Evolutionary conservation across 164 flowering plant genomes (phyloP).

Genomic region (Santalum album): DNA sequence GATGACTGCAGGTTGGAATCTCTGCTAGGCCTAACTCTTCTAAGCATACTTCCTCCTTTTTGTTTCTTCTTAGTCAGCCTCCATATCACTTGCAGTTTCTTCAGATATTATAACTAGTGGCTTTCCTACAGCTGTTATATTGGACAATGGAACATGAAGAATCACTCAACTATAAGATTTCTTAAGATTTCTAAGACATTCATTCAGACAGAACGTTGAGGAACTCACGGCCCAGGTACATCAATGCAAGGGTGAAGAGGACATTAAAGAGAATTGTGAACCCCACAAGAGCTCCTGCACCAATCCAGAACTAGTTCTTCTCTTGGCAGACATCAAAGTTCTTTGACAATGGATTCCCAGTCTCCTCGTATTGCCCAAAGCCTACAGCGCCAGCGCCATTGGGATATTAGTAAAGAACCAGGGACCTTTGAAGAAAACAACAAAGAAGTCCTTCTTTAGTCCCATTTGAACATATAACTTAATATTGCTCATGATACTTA

Average conservation of each 20-base stretch:
- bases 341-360: not conserved
- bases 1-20: too few species aligned
- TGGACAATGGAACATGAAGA: not conserved
- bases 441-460: too few species aligned
- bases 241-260: not conserved
- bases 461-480: too few species aligned
- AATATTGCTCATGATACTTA: not conserved
- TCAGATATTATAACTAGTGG: not conserved
- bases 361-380: not conserved
- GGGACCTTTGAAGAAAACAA: too few species aligned
- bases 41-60: too few species aligned
- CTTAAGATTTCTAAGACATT: too few species aligned
- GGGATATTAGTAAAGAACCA: too few species aligned
- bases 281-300: too few species aligned
- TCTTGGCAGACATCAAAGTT: not conserved
- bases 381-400: slow-evolving; percentile 1
- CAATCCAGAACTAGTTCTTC: too few species aligned
- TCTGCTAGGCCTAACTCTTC: too few species aligned
- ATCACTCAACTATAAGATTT: not conserved
- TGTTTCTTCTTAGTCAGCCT: not conserved
- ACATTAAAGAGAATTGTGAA: not conserved
- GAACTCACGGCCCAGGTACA: slow-evolving; percentile 3
- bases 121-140: slow-evolving; percentile 3
- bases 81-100: not conserved
- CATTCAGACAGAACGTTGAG: not conserved